Percentiles rank a stretch among this genome's conserved stretches.
Evolutionary conservation across 176 grass and related monocot genomes (phyloP).

Genomic region (Luzula sylvatica): DNA sequence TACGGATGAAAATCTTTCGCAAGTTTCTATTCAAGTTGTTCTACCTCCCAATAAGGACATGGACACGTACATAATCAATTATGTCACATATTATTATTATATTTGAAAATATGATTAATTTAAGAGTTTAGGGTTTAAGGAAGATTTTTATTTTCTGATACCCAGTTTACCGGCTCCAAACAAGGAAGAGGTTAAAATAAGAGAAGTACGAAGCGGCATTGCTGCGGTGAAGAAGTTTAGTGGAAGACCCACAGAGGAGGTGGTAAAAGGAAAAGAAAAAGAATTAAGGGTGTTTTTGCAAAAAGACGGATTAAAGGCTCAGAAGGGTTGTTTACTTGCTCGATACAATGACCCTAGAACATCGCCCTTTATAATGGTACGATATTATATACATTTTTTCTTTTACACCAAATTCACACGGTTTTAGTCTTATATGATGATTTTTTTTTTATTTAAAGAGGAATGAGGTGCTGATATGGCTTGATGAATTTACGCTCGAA

Average conservation of each 20-base stretch:
- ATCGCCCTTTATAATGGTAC: slow-evolving; percentile 78
- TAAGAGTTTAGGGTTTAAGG: no score
- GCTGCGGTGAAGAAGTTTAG: slow-evolving; percentile 69
- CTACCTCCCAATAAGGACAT: slow-evolving; percentile 66
- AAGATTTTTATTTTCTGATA: slow-evolving; percentile 6
- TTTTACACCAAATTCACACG: not conserved
- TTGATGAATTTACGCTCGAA: slow-evolving; percentile 46
- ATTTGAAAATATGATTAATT: no score
- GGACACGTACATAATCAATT: slow-evolving; percentile 47
- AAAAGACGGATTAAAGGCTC: slow-evolving; percentile 56
- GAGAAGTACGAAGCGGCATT: slow-evolving; percentile 44
- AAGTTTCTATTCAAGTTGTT: slow-evolving; percentile 86
- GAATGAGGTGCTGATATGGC: slow-evolving; percentile 70
- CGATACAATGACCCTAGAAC: slow-evolving; percentile 93
- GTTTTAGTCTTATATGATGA: not conserved
- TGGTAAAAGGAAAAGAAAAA: slow-evolving; percentile 48
- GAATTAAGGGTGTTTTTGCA: slow-evolving; percentile 41
- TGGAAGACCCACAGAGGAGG: slow-evolving; percentile 56
- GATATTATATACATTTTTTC: slow-evolving; percentile 1
- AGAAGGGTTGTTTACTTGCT: slow-evolving; percentile 70
- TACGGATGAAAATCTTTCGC: slow-evolving; percentile 51
- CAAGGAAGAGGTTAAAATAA: slow-evolving; percentile 42
- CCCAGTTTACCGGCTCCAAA: slow-evolving; percentile 64
- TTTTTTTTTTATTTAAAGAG: slow-evolving; percentile 36
- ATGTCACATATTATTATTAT: no score